Evolutionary conservation across 169 alveolate genomes (phyloP).

Genomic region (Plasmodium malariae): DNA sequence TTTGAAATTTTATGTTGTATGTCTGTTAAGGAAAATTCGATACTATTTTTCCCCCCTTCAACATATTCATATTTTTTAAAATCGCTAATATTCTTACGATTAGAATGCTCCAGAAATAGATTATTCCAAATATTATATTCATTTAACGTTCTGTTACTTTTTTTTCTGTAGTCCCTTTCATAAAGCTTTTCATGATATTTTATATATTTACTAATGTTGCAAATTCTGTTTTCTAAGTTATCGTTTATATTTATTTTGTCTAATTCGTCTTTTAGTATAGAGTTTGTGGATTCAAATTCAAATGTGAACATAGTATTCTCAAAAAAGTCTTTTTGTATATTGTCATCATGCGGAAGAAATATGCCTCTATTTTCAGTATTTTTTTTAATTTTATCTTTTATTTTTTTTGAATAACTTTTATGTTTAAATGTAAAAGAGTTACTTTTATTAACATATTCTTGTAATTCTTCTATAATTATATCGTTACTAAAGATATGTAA

Average conservation of each 20-base stretch:
- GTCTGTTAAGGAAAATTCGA: not conserved
- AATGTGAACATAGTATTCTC: slow-evolving; percentile 22
- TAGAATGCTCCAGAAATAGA: not conserved
- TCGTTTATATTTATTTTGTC: slow-evolving; percentile 26
- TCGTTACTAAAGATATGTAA: slow-evolving; percentile 23
- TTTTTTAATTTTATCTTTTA: slow-evolving; percentile 21
- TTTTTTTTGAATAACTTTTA: slow-evolving; percentile 3
- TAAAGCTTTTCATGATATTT: slow-evolving; percentile 35
- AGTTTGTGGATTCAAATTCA: slow-evolving; percentile 9
- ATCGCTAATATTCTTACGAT: not conserved
- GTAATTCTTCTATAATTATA: slow-evolving; percentile 12
- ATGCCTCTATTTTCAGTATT: not conserved
- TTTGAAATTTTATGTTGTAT: not conserved
- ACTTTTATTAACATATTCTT: slow-evolving; percentile 20
- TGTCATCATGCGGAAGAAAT: slow-evolving; percentile 36
- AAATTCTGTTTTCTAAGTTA: slow-evolving; percentile 5
- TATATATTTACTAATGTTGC: slow-evolving; percentile 16
- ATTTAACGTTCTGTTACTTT: slow-evolving; percentile 1
- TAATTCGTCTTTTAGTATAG: slow-evolving; percentile 25
- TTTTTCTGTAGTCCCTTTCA: not conserved
- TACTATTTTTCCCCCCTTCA: not conserved
- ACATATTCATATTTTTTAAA: not conserved
- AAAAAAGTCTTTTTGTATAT: slow-evolving; percentile 25
- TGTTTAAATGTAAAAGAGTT: slow-evolving; percentile 2
- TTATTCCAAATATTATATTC: slow-evolving; percentile 3